Conservation (phyloP, 768 basidiomycete genomes). For the Lactarius hengduanensis region DNA sequence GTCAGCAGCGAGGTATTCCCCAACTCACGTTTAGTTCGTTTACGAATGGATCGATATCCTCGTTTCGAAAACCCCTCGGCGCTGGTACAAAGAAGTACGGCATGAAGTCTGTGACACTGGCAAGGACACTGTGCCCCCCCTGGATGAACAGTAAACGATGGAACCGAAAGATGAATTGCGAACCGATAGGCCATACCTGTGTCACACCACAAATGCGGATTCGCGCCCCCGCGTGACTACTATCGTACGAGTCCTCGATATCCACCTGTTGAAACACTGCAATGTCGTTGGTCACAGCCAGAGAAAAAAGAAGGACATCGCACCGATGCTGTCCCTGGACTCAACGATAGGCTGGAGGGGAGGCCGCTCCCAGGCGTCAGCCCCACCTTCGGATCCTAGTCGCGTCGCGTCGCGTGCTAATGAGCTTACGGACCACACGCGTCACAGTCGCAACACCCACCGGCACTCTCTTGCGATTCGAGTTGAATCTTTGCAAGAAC, state of each 20-base stretch:
- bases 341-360: slow-evolving; percentile 52
- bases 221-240: slow-evolving; percentile 41
- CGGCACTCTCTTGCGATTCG: slow-evolving; percentile 32
- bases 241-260: slow-evolving; percentile 64
- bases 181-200: slow-evolving; percentile 47
- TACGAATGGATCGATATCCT: slow-evolving; percentile 64
- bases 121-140: slow-evolving; percentile 88
- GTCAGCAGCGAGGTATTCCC: slow-evolving; percentile 1
- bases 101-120: slow-evolving; percentile 74
- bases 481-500: slow-evolving; percentile 39
- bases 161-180: background rate
- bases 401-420: background rate
- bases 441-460: slow-evolving; percentile 14
- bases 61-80: slow-evolving; percentile 75
- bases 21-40: slow-evolving; percentile 71
- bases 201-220: slow-evolving; percentile 90
- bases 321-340: slow-evolving; percentile 67
- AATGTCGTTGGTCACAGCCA: background rate
- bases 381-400: slow-evolving; percentile 73
- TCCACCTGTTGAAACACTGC: slow-evolving; percentile 97
- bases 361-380: slow-evolving; percentile 72
- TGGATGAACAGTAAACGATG: slow-evolving; percentile 33
- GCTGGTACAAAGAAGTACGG: slow-evolving; percentile 93
- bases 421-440: background rate
- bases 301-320: slow-evolving; percentile 29